Evolutionary conservation across 768 basidiomycete genomes (phyloP), one percentile per base, ranked within the genome.

Genomic region (Hortiboletus campestris): DNA sequence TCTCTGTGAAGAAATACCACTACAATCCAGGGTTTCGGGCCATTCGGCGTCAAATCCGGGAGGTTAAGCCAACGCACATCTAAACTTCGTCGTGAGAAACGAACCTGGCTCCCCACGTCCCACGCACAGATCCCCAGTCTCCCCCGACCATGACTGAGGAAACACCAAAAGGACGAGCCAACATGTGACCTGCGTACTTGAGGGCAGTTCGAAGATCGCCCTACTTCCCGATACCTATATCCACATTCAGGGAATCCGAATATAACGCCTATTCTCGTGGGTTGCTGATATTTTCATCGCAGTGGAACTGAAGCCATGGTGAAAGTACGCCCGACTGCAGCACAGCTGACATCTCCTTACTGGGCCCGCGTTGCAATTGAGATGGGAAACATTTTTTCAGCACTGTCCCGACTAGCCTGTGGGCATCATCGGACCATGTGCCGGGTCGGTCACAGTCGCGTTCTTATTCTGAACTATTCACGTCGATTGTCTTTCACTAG

Each of bases 1-100:
- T 98, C 70, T 98, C 96, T 12, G 94, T 98, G 75, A 98, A 98
- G 76, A 98, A 98, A 72, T 98, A 98, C 96, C 96, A 98, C 90
- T 93, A 94, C 29, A 98, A 74, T 2, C 97, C 96, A 5, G 90
- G 84, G 63, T 95, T 98, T n/a, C n/a, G n/a, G n/a, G n/a, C n/a
- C n/a, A n/a, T n/a, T n/a, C 0, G 97, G 96, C 10, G 93, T 94
- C 58, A 98, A 73, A 67, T 97, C 95, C 2, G 90, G 89, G 10
- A 97, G 82, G 19, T 82, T 22, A 97, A 65, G 44, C 95, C 40
- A 25, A 42, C 6, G 25, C 14, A 7, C 5, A 49, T 44, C 42
- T 40, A n/a, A 9, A 43, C 36, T 5, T 31, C 28, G 9, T 42
- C 14, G 41, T 3, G 42, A 63, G 44, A 49, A 4, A 66, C 63